Base-by-base conservation (phyloP, 805 yeast species). In the Tetrapisispora namnaoensis region DNA sequence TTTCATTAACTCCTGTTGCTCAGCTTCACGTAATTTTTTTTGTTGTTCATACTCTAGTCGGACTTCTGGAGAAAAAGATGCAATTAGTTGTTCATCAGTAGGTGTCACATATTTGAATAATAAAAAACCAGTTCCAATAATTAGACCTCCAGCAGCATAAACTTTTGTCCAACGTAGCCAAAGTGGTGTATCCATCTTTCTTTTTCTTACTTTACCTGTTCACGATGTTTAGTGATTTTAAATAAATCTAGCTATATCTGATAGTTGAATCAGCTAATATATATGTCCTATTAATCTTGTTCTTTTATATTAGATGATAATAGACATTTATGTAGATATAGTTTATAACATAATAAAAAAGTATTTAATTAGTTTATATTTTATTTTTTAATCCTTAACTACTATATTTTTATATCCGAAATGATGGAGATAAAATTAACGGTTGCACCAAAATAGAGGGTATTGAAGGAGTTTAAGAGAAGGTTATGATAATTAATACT, bases 91-190 rank as follows among this genome's bases (percentile, higher is more conserved):
- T 57, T 88, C 95, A 55, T 86, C 95, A 1, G 90, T 77, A 2
- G 98, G 98, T 0, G 88, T 82, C 0, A 90, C 79, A 64, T 78
- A 85, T 53, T 81, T 83, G 69, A 69, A 83, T 17, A 84, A 69
- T 6, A 86, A 55, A 0, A 81, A 77, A n/a, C 97, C 98, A 0
- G 79, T 58, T 5, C 83, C 86, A 2, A 86, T 70, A 18, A 88
- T 78, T 18, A 79, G 75, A n/a, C 77, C 78, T 10, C 95, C 89
- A 13, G 72, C 72, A 27, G 74, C 71, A 55, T 73, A 72, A 11
- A 79, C 81, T 51, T 77, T 71, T 4, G 76, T 69, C 84, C 85
- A 79, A 51, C 80, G 75, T 51, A 70, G 68, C 80, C 80, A 77
- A 48, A 78, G 66, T 14, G 80, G 78, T 45, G 62, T 51, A 40